Base-by-base conservation (phyloP, 177 flowering plant genomes). In the Tripterygium wilfordii region DNA sequence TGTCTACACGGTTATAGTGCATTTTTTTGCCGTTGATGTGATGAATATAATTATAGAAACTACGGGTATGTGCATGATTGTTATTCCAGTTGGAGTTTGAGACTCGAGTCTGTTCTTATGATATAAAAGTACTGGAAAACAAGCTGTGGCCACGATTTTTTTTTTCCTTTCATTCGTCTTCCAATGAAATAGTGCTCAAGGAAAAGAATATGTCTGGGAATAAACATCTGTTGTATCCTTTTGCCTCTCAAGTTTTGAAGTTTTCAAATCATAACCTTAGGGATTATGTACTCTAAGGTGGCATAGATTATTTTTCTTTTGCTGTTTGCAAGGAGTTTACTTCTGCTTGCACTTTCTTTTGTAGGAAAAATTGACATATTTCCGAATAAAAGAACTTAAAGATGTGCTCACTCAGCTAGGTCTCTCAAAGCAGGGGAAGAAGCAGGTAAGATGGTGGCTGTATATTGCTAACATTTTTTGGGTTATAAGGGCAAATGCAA, bases 401-500 rank as follows among this genome's bases (percentile, higher is more conserved):
- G 95, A 89, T 75, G 84, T 92, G 10, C 85, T 94, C 26, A 73
- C 77, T 54, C 82, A 78, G 38, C 58, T 89, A 10, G 88, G 97
- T 22, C 83, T 85, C 51, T 75, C 95, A 58, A 94, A 89, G 74
- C 99, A 94, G 68, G 99, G 99, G 53, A 94, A 85, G 76, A 94
- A 94, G 53, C 97, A 88, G 96, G 98, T 92, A 60, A 47, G 52
- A 36, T 37, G 13, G 39, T 10, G 16, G 4, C 15, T n/a, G n/a
- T n/a, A n/a, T n/a, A n/a, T n/a, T n/a, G n/a, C n/a, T n/a, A n/a
- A n/a, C n/a, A n/a, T n/a, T n/a, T n/a, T n/a, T n/a, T n/a, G n/a
- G n/a, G n/a, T n/a, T n/a, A n/a, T n/a, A n/a, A n/a, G n/a, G n/a
- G n/a, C n/a, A n/a, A n/a, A n/a, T n/a, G n/a, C n/a, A n/a, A n/a